A percentile compares a stretch with the other conserved stretches of the same genome.
These are phyloP conservation scores for Phialophora macrospora DNA, from an alignment of 2,329 filamentous ascomycete genomes.

Conservation along the genomic window DNA sequence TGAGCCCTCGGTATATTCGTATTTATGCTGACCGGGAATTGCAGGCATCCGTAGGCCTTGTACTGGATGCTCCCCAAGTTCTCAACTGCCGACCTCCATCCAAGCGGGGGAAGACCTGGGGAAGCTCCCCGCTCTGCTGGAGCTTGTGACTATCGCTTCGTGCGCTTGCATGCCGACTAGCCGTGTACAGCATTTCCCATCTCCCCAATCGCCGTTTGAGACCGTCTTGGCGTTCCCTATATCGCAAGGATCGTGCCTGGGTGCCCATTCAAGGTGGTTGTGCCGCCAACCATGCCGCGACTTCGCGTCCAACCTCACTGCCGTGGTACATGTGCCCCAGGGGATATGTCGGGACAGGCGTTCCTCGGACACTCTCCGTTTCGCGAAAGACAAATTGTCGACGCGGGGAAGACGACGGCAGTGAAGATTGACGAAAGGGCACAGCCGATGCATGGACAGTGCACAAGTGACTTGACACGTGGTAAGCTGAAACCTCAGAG, in stretches of 20 bases:
- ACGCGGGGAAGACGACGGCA: slow-evolving; percentile 5
- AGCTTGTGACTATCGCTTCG: background rate
- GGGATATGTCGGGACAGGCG: background rate
- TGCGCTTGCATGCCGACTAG: slow-evolving; percentile 10
- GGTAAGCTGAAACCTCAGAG: background rate
- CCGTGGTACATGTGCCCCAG: background rate
- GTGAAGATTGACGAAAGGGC: background rate
- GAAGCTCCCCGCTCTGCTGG: slow-evolving; percentile 6
- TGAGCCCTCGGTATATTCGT: slow-evolving; percentile 3
- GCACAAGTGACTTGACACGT: background rate
- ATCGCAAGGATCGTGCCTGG: background rate
- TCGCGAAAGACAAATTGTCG: background rate
- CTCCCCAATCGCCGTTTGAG: background rate
- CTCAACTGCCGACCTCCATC: slow-evolving; percentile 15
- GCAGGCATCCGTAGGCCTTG: background rate
- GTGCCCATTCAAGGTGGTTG: background rate
- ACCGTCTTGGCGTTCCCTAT: slow-evolving; percentile 5
- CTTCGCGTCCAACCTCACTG: background rate
- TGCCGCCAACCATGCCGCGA: background rate
- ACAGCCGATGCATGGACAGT: background rate
- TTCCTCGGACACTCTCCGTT: slow-evolving; percentile 6
- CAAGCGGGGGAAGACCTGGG: slow-evolving; percentile 15
- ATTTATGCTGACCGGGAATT: slow-evolving; percentile 17
- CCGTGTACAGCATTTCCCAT: background rate
- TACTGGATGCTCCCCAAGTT: slow-evolving; percentile 8